These are phyloP conservation scores for Sarocladium oryzae DNA, from an alignment of 2,329 filamentous ascomycete species.

Conservation along the genomic window DNA sequence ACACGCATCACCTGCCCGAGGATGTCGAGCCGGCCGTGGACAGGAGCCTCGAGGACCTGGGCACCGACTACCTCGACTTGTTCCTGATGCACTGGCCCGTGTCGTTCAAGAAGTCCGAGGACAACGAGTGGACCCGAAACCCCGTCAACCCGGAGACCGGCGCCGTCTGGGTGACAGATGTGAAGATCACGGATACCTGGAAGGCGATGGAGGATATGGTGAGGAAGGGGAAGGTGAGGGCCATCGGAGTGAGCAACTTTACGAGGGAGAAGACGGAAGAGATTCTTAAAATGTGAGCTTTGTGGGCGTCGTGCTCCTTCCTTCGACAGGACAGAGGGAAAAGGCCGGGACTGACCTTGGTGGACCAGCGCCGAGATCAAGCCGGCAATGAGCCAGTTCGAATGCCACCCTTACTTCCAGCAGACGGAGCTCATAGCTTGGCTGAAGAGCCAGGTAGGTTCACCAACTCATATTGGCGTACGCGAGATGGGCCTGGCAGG, in stretches of 20 bases:
- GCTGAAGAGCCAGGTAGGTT: constrained; percentile 6
- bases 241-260: constrained; percentile 56
- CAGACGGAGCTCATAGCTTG: constrained; percentile 40
- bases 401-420: constrained; percentile 40
- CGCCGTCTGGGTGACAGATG: constrained; percentile 30
- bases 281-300: constrained; percentile 23
- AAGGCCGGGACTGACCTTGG: background rate
- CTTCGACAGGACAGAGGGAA: constrained; percentile 19
- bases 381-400: constrained; percentile 46
- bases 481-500: background rate
- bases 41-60: constrained; percentile 40
- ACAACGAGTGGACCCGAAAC: constrained; percentile 32
- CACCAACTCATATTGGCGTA: background rate
- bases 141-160: constrained; percentile 37
- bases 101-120: constrained; percentile 33
- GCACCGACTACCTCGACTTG: constrained; percentile 46
- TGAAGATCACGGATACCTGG: constrained; percentile 30
- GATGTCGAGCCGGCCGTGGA: constrained; percentile 43
- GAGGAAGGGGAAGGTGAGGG: constrained; percentile 42
- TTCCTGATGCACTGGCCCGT: constrained; percentile 45
- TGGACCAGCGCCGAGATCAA: constrained; percentile 34
- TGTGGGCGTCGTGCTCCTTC: no score
- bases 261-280: constrained; percentile 46
- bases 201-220: constrained; percentile 13
- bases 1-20: constrained; percentile 43